These are phyloP conservation scores for Pachysandra terminalis DNA, from an alignment of 164 flowering plant species.

Conservation along the genomic window DNA sequence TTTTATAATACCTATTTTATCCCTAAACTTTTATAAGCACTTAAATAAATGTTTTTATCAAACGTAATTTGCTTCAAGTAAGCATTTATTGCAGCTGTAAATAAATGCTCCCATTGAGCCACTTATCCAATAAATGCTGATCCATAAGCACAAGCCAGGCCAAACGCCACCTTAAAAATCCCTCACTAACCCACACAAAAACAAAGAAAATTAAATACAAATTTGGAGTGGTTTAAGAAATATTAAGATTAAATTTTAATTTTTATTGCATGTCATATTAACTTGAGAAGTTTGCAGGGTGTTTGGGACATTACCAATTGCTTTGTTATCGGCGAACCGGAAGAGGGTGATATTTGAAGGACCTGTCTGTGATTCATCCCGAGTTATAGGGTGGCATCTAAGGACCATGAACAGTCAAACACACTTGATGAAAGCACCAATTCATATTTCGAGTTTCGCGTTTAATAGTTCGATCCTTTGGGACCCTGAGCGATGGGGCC, in stretches of 20 bases:
- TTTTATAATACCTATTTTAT: too few relatives aligned
- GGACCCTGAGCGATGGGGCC: conserved; percentile 99
- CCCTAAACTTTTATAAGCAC: too few relatives aligned
- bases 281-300: conserved; percentile 37
- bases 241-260: neutral
- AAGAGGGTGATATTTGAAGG: conserved; percentile 69
- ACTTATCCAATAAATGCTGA: too few relatives aligned
- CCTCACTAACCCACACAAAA: too few relatives aligned
- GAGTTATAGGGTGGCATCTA: conserved; percentile 85
- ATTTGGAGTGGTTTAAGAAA: neutral
- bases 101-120: too few relatives aligned
- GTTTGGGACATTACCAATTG: conserved; percentile 89
- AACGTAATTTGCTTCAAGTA: too few relatives aligned
- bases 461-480: conserved; percentile 93
- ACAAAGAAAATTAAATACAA: too few relatives aligned
- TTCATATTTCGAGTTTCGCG: conserved; percentile 68
- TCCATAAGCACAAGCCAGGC: too few relatives aligned
- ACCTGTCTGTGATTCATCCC: conserved; percentile 75
- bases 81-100: too few relatives aligned
- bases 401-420: conserved; percentile 31
- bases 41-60: too few relatives aligned
- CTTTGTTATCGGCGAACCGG: conserved; percentile 52
- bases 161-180: too few relatives aligned
- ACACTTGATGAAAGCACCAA: conserved; percentile 23
- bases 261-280: neutral